Conservation (phyloP, 2,329 filamentous ascomycete genomes). For the Beauveria medogensis region DNA sequence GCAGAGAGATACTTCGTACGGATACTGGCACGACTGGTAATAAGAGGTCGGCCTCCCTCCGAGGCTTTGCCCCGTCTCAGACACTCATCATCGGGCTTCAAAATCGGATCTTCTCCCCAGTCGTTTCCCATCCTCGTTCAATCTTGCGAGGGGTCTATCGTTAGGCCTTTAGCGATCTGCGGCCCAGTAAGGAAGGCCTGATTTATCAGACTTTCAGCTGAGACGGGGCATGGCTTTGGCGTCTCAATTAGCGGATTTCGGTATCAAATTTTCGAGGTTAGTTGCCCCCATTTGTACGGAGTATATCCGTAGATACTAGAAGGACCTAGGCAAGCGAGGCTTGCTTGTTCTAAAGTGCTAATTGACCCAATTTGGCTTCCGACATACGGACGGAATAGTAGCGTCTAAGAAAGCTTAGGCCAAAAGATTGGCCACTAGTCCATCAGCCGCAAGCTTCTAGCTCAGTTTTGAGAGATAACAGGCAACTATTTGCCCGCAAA, state of each 20-base stretch:
- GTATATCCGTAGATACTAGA: neutral
- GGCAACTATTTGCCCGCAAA: neutral
- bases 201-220: constrained; percentile 1
- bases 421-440: neutral
- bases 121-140: neutral
- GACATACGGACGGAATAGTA: neutral
- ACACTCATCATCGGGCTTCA: no score
- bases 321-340: neutral
- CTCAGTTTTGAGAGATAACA: neutral
- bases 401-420: constrained; percentile 1
- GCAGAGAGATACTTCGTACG: neutral
- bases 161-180: neutral
- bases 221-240: neutral
- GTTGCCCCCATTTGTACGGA: no score
- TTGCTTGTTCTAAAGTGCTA: neutral
- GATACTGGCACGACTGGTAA: no score
- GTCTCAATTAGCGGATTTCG: neutral
- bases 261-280: no score
- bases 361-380: neutral
- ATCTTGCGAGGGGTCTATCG: neutral
- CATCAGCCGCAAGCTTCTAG: neutral
- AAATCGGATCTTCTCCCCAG: no score
- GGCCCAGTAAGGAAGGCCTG: neutral
- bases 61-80: neutral
- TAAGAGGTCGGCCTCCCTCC: neutral